These are phyloP conservation scores for Fusarium pilosicola DNA, from an alignment of 2,329 filamentous ascomycete species.

Conservation along the genomic window DNA sequence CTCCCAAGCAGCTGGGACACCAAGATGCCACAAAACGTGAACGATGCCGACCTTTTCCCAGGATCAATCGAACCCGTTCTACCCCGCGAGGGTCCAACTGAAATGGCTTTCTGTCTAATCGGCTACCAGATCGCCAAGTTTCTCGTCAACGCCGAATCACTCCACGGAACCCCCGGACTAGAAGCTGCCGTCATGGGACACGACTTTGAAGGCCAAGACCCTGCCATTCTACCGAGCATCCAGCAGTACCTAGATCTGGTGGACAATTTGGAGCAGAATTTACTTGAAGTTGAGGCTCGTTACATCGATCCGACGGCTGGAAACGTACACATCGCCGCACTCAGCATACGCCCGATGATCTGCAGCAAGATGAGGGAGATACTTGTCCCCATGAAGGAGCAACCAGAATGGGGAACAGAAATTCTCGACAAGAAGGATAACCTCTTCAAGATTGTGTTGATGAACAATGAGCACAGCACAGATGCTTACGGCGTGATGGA, in stretches of 20 bases:
- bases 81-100: conserved; percentile 66
- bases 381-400: conserved; percentile 57
- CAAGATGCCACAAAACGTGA: conserved; percentile 65
- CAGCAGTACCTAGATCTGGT: conserved; percentile 56
- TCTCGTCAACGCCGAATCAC: conserved; percentile 56
- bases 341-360: conserved; percentile 58
- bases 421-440: conserved; percentile 62
- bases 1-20: conserved; percentile 66
- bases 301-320: conserved; percentile 64
- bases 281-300: conserved; percentile 59
- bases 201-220: conserved; percentile 47
- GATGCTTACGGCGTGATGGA: conserved; percentile 55
- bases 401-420: conserved; percentile 61
- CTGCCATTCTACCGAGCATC: conserved; percentile 45
- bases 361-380: conserved; percentile 61
- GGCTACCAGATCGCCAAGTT: conserved; percentile 62
- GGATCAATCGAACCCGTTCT: conserved; percentile 61
- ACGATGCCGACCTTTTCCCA: conserved; percentile 67
- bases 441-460: conserved; percentile 64
- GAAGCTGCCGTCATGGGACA: conserved; percentile 61
- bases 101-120: conserved; percentile 68
- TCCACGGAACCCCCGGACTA: conserved; percentile 56
- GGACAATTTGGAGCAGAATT: conserved; percentile 53
- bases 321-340: conserved; percentile 61
- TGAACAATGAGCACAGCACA: conserved; percentile 59